Percentiles rank a stretch among this genome's conserved stretches.
These are phyloP conservation scores for Friedmanniomyces simplex DNA, from an alignment of 495 filamentous ascomycete genomes.

Conservation along the genomic window DNA sequence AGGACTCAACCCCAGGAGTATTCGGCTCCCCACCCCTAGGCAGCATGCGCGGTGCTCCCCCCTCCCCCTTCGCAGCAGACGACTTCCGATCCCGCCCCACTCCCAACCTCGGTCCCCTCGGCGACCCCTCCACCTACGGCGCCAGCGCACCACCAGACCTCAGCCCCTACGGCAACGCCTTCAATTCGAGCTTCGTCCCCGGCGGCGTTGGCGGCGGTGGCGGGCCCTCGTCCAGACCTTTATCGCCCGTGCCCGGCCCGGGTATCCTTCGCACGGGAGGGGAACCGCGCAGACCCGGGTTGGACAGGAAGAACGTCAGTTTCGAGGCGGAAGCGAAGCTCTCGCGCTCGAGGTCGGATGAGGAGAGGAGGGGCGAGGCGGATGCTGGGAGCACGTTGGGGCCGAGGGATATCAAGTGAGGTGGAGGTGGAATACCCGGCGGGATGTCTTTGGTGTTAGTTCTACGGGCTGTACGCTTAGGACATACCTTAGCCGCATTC, in stretches of 20 bases:
- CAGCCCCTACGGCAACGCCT: not conserved
- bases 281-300: not conserved
- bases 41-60: not conserved
- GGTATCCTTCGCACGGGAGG: not conserved
- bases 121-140: not conserved
- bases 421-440: not conserved
- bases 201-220: not conserved
- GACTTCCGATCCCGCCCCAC: not conserved
- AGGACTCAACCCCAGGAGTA: not conserved
- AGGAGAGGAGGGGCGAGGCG: constrained; percentile 2
- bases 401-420: constrained; percentile 1
- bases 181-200: not conserved
- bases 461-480: too few relatives aligned
- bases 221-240: not conserved
- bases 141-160: not conserved
- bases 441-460: too few relatives aligned
- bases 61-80: not conserved
- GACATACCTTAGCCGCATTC: too few relatives aligned
- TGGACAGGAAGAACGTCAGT: not conserved
- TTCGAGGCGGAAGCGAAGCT: not conserved
- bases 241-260: not conserved
- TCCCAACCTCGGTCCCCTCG: not conserved
- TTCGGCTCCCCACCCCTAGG: not conserved
- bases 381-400: not conserved
- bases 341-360: not conserved